These are phyloP conservation scores for Phycomyces blakesleeanus DNA, from an alignment of 192 early-diverging fungal species.

Conservation along the genomic window DNA sequence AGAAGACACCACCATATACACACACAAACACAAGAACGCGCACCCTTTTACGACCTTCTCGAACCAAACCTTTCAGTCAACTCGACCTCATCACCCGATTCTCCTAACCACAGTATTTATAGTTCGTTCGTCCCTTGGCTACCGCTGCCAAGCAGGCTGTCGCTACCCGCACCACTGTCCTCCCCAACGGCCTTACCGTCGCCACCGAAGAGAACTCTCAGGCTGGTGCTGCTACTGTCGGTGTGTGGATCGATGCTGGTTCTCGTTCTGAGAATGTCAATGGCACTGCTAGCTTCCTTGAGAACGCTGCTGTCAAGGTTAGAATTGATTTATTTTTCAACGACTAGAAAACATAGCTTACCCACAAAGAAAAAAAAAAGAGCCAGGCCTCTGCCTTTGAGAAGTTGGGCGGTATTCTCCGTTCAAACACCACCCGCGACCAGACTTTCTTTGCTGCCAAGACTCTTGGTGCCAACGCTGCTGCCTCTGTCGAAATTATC, in stretches of 20 bases:
- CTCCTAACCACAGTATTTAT: slow-evolving; percentile 1
- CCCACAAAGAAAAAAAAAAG: neutral
- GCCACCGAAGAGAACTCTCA: slow-evolving; percentile 76
- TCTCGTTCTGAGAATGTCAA: slow-evolving; percentile 80
- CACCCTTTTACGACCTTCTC: neutral
- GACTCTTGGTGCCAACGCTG: slow-evolving; percentile 75
- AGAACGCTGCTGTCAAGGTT: slow-evolving; percentile 98
- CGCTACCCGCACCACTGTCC: slow-evolving; percentile 60
- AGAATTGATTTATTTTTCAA: neutral
- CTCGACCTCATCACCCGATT: neutral
- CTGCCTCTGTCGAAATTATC: slow-evolving; percentile 80
- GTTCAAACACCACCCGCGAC: slow-evolving; percentile 95
- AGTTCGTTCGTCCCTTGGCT: slow-evolving; percentile 52
- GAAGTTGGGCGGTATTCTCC: slow-evolving; percentile 95
- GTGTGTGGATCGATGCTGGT: slow-evolving; percentile 87
- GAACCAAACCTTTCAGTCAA: neutral
- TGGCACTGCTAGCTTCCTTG: slow-evolving; percentile 93
- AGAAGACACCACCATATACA: neutral
- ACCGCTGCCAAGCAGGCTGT: slow-evolving; percentile 36
- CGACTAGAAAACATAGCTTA: neutral
- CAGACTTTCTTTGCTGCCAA: slow-evolving; percentile 98
- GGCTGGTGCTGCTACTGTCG: slow-evolving; percentile 79
- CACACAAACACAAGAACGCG: neutral
- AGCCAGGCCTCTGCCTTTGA: slow-evolving; percentile 59
- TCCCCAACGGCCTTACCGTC: slow-evolving; percentile 75